Base-by-base conservation (phyloP, 805 yeast genomes). In the Wickerhamomyces canadensis region DNA sequence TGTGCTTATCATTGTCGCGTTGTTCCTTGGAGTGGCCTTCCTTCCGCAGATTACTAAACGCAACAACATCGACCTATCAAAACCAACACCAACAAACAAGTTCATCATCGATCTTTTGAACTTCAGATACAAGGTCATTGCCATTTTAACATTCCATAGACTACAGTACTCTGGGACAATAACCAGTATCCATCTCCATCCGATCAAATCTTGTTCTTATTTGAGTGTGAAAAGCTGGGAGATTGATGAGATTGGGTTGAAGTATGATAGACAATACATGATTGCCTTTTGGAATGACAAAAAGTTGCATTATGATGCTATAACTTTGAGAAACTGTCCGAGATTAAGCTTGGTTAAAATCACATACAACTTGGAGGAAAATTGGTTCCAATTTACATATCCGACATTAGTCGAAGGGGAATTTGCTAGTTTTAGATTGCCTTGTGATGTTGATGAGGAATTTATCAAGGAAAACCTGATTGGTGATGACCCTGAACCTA, bases 251-350 rank as follows among this genome's bases (percentile, higher is more conserved):
- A 33, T 31, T 33, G 54, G 54, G 4, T 39, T 49, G 29, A 49
- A 46, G 36, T 31, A 46, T 34, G 54, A 49, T 27, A 37, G 54
- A 14, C 51, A 49, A 32, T 49, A 37, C 33, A 40, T 44, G 45
- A 29, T 45, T 28, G 52, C 48, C 2, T 44, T 27, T 25, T 49
- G 54, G 54, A 43, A 43, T 31, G 37, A 31, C 9, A 40, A 44
- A 25, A 30, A 31, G 1, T 13, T 33, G 15, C 14, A 33, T 8
- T 49, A 42, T 34, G 37, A 41, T 27, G 38, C 52, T 10, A 35
- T 41, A 13, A 48, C 52, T 2, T 27, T 42, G 17, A 38, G 51
- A 31, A 41, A 42, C 17, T 37, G 38, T 5, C 44, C 50, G 14
- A 34, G 43, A n/a, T 31, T 48, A 11, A 9, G 47, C 3, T 30